A percentile compares a stretch with the other conserved stretches of the same genome.
Conservation (phyloP, 768 basidiomycete species). For the Rickenella mellea region DNA sequence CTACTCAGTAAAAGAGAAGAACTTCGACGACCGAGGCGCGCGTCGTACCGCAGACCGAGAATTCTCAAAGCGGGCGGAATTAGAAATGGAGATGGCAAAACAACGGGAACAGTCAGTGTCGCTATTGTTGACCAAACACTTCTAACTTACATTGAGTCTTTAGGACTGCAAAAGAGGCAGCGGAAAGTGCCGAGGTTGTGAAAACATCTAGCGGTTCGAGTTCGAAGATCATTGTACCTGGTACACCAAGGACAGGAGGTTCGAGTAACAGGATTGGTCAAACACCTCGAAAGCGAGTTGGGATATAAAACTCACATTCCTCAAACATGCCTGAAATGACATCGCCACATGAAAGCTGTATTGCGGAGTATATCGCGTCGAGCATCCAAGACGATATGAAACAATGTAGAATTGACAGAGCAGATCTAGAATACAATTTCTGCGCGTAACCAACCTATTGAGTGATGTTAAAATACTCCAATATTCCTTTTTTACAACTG, state of each 20-base stretch:
- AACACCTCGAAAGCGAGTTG: conserved; percentile 66
- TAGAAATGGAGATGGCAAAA: conserved; percentile 85
- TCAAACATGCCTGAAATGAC: too few relatives aligned
- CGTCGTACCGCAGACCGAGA: conserved; percentile 76
- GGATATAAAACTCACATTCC: conserved; percentile 38
- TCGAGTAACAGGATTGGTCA: conserved; percentile 55
- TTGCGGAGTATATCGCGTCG: too few relatives aligned
- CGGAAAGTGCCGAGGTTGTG: conserved; percentile 47
- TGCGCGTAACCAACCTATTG: too few relatives aligned
- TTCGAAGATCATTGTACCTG: conserved; percentile 67
- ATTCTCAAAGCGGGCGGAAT: conserved; percentile 83
- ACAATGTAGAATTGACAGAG: too few relatives aligned
- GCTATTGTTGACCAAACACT: not conserved
- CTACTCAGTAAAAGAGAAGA: conserved; percentile 96
- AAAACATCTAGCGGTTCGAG: conserved; percentile 43
- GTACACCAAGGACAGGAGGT: conserved; percentile 66
- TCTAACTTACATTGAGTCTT: conserved; percentile 6
- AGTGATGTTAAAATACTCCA: too few relatives aligned
- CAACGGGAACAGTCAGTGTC: conserved; percentile 63
- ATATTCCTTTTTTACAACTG: too few relatives aligned
- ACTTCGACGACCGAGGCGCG: conserved; percentile 83
- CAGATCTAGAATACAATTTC: too few relatives aligned
- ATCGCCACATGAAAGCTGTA: too few relatives aligned
- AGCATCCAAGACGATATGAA: too few relatives aligned
- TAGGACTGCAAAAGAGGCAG: conserved; percentile 55